Base-by-base conservation (phyloP, 192 early-diverging fungal genomes). In the Nowakowskiella sp. region DNA sequence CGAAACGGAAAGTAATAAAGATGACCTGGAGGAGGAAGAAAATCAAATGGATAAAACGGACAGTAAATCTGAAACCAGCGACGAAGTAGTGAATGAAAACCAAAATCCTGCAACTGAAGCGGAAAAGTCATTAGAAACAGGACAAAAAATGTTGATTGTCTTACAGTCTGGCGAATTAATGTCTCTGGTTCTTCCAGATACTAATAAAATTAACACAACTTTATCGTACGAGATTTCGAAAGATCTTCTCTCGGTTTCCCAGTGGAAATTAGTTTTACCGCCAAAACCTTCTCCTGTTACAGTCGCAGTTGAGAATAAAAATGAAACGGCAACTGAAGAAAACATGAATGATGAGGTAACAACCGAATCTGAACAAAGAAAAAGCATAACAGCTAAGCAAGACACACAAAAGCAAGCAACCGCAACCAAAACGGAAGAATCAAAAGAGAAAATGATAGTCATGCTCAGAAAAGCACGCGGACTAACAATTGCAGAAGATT, bases 191-290 rank as follows among this genome's bases (percentile, higher is more conserved):
- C 57, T 76, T 2, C 76, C 73, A 1, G 31, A 44, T 22, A 64
- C 61, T 5, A 34, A 39, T 19, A 4, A 39, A 0, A 55, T 76
- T 8, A 67, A 81, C 43, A 68, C 64, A 9, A n/a, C 27, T 22
- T 36, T 73, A 9, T 57, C 73, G 2, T 81, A 43, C 55, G 56
- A 76, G 52, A 43, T 81, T 8, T n/a, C 46, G 2, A 1, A 39
- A 2, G 22, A 54, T 2, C 7, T 9, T 1, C 23, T 74, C 2
- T 22, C 42, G 19, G 4, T 76, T 13, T 55, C 53, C 19, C 51
- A 7, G 25, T 80, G 74, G 75, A 57, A 28, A 27, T 55, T 78
- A 28, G 58, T 63, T 23, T 65, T 78, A 4, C 70, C 73, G 6
- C 49, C 13, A 39, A 19, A 39, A 19, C 13, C 13, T 39, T 19